Evolutionary conservation across 1,284 basidiomycete species (phyloP).

Genomic region (Gymnopus androsaceus): DNA sequence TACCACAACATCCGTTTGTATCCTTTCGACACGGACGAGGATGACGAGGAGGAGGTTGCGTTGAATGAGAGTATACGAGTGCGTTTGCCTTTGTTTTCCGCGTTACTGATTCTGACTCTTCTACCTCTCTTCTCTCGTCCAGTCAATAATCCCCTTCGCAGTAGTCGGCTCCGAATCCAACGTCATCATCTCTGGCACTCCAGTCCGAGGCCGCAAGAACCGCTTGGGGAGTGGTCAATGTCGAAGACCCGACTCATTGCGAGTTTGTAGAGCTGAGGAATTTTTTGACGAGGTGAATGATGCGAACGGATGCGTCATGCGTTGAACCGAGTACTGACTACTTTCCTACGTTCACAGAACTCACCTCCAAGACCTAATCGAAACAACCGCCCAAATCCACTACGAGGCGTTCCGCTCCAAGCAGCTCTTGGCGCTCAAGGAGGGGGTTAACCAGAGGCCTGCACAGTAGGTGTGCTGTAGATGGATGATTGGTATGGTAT

Average conservation of each 20-base stretch:
- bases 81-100: slow-evolving; percentile 30
- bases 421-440: slow-evolving; percentile 92
- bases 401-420: slow-evolving; percentile 99
- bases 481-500: too few species aligned
- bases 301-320: not conserved
- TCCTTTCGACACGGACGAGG: slow-evolving; percentile 96
- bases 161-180: slow-evolving; percentile 94
- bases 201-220: slow-evolving; percentile 95
- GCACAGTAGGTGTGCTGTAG: too few species aligned
- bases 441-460: slow-evolving; percentile 67
- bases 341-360: slow-evolving; percentile 54
- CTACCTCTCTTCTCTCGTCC: slow-evolving; percentile 14
- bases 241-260: slow-evolving; percentile 96
- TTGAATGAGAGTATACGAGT: slow-evolving; percentile 92
- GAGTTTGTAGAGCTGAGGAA: slow-evolving; percentile 97
- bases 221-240: slow-evolving; percentile 98
- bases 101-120: slow-evolving; percentile 10
- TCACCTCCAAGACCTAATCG: slow-evolving; percentile 97
- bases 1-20: slow-evolving; percentile 95
- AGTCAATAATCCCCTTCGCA: slow-evolving; percentile 95
- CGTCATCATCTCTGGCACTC: slow-evolving; percentile 94
- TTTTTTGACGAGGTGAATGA: slow-evolving; percentile 83
- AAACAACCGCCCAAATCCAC: slow-evolving; percentile 98
- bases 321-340: not conserved
- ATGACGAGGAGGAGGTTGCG: slow-evolving; percentile 88